Conservation (phyloP, 1,139 yeast species). For the Blastobotrys niveus region DNA sequence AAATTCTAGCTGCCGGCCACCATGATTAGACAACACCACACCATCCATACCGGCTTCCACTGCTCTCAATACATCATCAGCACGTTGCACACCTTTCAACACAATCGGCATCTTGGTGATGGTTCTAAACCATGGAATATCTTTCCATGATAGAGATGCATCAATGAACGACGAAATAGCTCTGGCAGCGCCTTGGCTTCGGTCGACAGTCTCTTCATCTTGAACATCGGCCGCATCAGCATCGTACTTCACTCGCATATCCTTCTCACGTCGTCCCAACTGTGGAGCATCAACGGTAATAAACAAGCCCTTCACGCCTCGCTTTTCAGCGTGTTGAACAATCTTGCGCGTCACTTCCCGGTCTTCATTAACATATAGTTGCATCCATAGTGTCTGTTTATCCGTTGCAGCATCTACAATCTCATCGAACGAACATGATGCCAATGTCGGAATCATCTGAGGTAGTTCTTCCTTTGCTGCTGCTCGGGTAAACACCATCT, state of each 20-base stretch:
- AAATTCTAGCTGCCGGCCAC: constrained; percentile 72
- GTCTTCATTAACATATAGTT: constrained; percentile 75
- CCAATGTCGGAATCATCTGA: constrained; percentile 54
- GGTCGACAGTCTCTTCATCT: constrained; percentile 46
- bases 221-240: constrained; percentile 51
- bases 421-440: constrained; percentile 53
- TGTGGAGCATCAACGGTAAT: constrained; percentile 94
- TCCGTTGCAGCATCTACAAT: constrained; percentile 46
- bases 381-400: constrained; percentile 77
- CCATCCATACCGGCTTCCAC: constrained; percentile 60
- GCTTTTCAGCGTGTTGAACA: constrained; percentile 63
- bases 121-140: constrained; percentile 51
- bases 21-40: constrained; percentile 69
- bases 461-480: constrained; percentile 44
- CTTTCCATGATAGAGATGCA: constrained; percentile 66
- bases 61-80: constrained; percentile 60
- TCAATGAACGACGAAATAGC: constrained; percentile 84
- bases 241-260: constrained; percentile 55
- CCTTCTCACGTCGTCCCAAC: constrained; percentile 80
- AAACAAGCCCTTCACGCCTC: constrained; percentile 75
- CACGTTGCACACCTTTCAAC: constrained; percentile 66
- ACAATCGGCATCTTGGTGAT: constrained; percentile 59
- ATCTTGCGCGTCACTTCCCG: constrained; percentile 54
- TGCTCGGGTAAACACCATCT: constrained; percentile 46
- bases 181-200: constrained; percentile 79